Evolutionary conservation across 805 yeast species (phyloP).

Genomic region (Scheffersomyces lignosus): DNA sequence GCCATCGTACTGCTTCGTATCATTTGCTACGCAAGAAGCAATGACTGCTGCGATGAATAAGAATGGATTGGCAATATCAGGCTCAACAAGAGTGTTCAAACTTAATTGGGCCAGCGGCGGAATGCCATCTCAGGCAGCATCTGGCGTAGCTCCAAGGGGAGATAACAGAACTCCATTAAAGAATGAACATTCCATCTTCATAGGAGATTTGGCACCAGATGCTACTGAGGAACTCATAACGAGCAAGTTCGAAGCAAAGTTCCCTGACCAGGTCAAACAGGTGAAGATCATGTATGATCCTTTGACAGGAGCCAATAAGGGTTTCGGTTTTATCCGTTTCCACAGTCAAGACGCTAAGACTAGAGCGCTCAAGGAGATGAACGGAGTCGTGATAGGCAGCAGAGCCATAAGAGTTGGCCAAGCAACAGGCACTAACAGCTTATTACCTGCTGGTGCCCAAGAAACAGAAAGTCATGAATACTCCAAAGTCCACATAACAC

Average conservation of each 20-base stretch:
- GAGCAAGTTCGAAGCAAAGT: slow-evolving; percentile 66
- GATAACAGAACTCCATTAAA: slow-evolving; percentile 1
- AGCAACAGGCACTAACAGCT: slow-evolving; percentile 34
- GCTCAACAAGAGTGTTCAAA: slow-evolving; percentile 59
- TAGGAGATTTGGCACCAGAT: slow-evolving; percentile 79
- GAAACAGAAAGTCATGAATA: slow-evolving; percentile 7
- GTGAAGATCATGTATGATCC: slow-evolving; percentile 81
- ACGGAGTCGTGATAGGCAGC: slow-evolving; percentile 68
- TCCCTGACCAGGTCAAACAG: slow-evolving; percentile 65
- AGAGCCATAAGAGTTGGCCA: slow-evolving; percentile 73
- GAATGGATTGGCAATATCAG: slow-evolving; percentile 72
- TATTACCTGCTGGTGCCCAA: slow-evolving; percentile 8
- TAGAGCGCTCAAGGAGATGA: slow-evolving; percentile 77
- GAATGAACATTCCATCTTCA: slow-evolving; percentile 68
- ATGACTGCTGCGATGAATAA: slow-evolving; percentile 66
- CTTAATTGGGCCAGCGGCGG: slow-evolving; percentile 80
- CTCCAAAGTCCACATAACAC: slow-evolving; percentile 28
- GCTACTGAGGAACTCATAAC: slow-evolving; percentile 66
- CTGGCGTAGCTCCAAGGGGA: slow-evolving; percentile 1
- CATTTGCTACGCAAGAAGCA: slow-evolving; percentile 58
- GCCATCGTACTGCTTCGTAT: slow-evolving; percentile 71
- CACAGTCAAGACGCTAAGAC: slow-evolving; percentile 63
- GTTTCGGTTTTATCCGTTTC: slow-evolving; percentile 90
- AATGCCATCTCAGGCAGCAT: slow-evolving; percentile 3
- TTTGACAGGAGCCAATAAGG: slow-evolving; percentile 67